phyloP scores from a whole-genome alignment of 2,329 filamentous ascomycete genomes.

The Ceratocystis variospora region DNA sequence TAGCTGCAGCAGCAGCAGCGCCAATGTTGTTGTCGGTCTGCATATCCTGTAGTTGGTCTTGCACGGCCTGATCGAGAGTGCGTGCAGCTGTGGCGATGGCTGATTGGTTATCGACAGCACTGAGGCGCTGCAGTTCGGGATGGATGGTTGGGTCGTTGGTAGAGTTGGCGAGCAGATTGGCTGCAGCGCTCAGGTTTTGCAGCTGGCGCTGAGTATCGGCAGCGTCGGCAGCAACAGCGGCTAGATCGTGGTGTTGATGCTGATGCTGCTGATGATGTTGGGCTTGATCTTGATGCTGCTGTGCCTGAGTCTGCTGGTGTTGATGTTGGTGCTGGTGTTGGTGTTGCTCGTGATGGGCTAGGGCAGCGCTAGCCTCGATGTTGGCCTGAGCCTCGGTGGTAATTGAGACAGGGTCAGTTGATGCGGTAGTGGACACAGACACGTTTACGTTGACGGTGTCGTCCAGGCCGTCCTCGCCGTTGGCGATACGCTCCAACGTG shows the following conservation, averaged over 20 bases:
- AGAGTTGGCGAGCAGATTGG: conserved; percentile 26
- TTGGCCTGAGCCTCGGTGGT: not conserved
- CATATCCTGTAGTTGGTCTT: conserved; percentile 21
- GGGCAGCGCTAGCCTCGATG: not conserved
- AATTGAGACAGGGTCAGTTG: not conserved
- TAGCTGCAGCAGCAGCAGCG: conserved; percentile 16
- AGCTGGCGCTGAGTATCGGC: conserved; percentile 19
- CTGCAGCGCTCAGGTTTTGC: conserved; percentile 21
- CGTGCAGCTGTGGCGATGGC: conserved; percentile 1
- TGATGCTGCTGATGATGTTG: conserved; percentile 18
- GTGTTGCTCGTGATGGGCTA: conserved; percentile 8
- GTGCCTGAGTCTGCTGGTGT: conserved; percentile 15
- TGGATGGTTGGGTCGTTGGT: conserved; percentile 22
- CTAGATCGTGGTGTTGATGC: conserved; percentile 18
- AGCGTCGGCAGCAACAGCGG: conserved; percentile 13
- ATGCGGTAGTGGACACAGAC: not conserved
- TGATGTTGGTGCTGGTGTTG: conserved; percentile 14
- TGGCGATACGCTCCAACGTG: conserved; percentile 13
- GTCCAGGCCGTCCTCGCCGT: conserved; percentile 3
- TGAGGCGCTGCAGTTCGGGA: conserved; percentile 23
- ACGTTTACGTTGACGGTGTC: conserved; percentile 1
- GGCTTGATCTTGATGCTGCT: conserved; percentile 17
- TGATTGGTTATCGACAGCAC: conserved; percentile 15
- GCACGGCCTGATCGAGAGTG: conserved; percentile 21
- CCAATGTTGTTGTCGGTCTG: conserved; percentile 17